A percentile compares a stretch with the other conserved stretches of the same genome.
Evolutionary conservation across 192 early-diverging fungal genomes (phyloP).

Genomic region (Coemansia sp.): DNA sequence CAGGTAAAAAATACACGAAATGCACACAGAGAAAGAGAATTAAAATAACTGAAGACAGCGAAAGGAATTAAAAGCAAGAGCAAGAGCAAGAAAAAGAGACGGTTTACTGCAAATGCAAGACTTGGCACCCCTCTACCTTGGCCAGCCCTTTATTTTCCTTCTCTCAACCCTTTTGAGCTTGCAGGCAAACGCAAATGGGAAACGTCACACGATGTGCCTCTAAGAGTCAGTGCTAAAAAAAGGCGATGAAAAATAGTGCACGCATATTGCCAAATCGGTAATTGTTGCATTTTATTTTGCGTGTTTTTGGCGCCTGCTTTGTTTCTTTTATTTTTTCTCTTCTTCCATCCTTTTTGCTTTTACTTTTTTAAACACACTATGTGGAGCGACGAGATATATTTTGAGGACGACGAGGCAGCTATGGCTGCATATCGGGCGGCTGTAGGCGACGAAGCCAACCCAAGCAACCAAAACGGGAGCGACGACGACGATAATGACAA

Average conservation of each 20-base stretch:
- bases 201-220: not conserved
- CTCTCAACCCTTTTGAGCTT: not conserved
- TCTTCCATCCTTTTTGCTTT: not conserved
- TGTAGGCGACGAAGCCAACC: constrained; percentile 12
- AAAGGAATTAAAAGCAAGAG: not conserved
- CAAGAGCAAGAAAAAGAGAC: not conserved
- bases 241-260: too few species aligned
- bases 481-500: constrained; percentile 14
- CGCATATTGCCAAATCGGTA: not conserved
- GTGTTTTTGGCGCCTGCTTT: not conserved
- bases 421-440: constrained; percentile 46
- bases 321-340: not conserved
- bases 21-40: not conserved
- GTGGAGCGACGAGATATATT: constrained; percentile 48
- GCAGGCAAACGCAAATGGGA: not conserved
- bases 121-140: too few species aligned
- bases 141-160: too few species aligned
- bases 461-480: constrained; percentile 7
- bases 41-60: too few species aligned
- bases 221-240: not conserved
- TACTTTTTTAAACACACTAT: constrained; percentile 11
- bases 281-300: not conserved
- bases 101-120: constrained; percentile 6
- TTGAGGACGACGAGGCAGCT: constrained; percentile 48
- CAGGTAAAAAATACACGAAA: constrained; percentile 2